Evolutionary conservation across 805 yeast species (phyloP).

Genomic region (Maudiozyma pseudohumilis): DNA sequence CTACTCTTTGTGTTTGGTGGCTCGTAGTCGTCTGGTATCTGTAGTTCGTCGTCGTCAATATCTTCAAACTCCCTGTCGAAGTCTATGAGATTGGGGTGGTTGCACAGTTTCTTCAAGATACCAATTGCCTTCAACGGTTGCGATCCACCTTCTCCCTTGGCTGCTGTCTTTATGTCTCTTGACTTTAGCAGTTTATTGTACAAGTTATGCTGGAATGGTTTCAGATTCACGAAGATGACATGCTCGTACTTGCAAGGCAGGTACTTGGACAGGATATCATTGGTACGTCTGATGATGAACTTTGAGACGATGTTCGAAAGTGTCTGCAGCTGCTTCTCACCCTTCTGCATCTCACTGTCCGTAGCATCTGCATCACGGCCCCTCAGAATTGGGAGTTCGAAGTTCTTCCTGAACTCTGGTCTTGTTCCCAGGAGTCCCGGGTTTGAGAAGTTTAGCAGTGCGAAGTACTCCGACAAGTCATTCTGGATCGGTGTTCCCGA

Average conservation of each 20-base stretch:
- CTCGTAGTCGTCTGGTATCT: slow-evolving; percentile 63
- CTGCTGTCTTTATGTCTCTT: slow-evolving; percentile 59
- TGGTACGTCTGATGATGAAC: slow-evolving; percentile 89
- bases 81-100: slow-evolving; percentile 79
- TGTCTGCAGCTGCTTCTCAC: slow-evolving; percentile 60
- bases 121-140: slow-evolving; percentile 90
- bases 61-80: slow-evolving; percentile 58
- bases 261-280: slow-evolving; percentile 87
- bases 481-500: slow-evolving; percentile 98
- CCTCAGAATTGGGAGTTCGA: slow-evolving; percentile 65
- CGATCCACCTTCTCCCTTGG: slow-evolving; percentile 19
- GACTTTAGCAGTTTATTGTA: slow-evolving; percentile 71
- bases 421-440: slow-evolving; percentile 88
- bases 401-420: slow-evolving; percentile 72
- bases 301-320: slow-evolving; percentile 70
- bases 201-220: slow-evolving; percentile 63
- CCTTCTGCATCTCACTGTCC: slow-evolving; percentile 61
- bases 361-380: slow-evolving; percentile 88
- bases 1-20: slow-evolving; percentile 24
- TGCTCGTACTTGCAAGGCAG: slow-evolving; percentile 94
- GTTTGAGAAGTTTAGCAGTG: slow-evolving; percentile 82
- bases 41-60: slow-evolving; percentile 50
- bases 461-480: slow-evolving; percentile 87
- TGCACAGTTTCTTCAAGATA: slow-evolving; percentile 78
- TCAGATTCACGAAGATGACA: slow-evolving; percentile 81